phyloP scores from a whole-genome alignment of 805 yeast genomes.

The Candida anglica region DNA sequence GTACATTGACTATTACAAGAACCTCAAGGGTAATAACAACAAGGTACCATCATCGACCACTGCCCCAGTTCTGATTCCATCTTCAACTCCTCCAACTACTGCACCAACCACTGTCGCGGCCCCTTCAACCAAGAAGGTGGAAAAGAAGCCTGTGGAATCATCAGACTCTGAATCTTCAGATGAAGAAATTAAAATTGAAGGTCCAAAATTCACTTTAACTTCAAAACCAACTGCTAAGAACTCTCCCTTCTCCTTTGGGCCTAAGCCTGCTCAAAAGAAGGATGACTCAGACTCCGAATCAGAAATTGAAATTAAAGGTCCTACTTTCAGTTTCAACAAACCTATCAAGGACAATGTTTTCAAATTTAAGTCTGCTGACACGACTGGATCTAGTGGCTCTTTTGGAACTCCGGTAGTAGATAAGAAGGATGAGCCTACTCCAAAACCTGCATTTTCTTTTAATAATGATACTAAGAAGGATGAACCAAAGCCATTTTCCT shows the following conservation, averaged over 20 bases:
- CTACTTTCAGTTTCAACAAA: constrained; percentile 50
- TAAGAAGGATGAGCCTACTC: constrained; percentile 4
- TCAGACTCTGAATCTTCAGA: constrained; percentile 22
- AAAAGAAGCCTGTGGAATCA: constrained; percentile 15
- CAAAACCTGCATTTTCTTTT: not conserved
- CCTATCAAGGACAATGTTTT: constrained; percentile 33
- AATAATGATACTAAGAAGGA: too few species aligned
- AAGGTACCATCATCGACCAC: constrained; percentile 1
- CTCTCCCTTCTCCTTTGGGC: constrained; percentile 36
- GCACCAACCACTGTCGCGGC: constrained; percentile 2
- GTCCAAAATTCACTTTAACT: constrained; percentile 32
- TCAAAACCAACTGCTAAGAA: constrained; percentile 26
- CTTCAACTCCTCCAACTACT: constrained; percentile 2
- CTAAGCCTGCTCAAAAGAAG: constrained; percentile 20
- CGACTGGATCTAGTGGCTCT: too few species aligned
- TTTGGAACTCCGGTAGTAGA: constrained; percentile 1
- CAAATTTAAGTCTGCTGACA: constrained; percentile 9
- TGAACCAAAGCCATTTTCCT: constrained; percentile 3
- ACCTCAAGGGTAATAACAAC: constrained; percentile 22
- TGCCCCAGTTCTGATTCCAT: constrained; percentile 2
- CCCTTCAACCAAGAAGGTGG: constrained; percentile 6
- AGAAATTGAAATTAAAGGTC: constrained; percentile 69
- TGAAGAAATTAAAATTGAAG: constrained; percentile 27
- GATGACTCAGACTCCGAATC: constrained; percentile 48
- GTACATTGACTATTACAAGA: constrained; percentile 50